Conservation (phyloP, 768 basidiomycete species). For the Tricholoma furcatifolium region DNA sequence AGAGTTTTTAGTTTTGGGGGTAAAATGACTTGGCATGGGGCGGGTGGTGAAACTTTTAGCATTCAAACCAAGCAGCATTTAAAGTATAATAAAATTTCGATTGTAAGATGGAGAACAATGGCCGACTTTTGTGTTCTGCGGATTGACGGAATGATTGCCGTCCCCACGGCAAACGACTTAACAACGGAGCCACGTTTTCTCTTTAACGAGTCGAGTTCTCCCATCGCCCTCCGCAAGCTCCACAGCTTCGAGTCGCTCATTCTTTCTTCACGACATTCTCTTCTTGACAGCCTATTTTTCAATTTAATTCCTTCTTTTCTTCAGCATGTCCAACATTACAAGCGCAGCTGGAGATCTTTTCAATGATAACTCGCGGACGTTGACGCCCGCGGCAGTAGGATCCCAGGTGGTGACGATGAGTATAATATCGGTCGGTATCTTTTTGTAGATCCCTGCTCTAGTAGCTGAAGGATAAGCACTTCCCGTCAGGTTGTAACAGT, state of each 20-base stretch:
- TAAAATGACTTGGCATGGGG: no score
- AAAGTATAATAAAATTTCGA: background rate
- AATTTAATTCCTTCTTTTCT: conserved; percentile 4
- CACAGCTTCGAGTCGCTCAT: conserved; percentile 11
- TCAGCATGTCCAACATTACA: conserved; percentile 32
- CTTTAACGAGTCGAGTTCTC: background rate
- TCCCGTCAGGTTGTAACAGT: conserved; percentile 57
- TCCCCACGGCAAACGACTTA: conserved; percentile 6
- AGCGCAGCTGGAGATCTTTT: conserved; percentile 39
- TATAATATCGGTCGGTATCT: conserved; percentile 60
- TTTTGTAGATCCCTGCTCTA: background rate
- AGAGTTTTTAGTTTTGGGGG: no score
- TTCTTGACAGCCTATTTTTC: conserved; percentile 11
- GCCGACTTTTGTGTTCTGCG: background rate
- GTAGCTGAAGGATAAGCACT: conserved; percentile 4
- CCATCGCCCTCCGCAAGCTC: conserved; percentile 5
- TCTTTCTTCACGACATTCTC: conserved; percentile 12
- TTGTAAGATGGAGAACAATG: conserved; percentile 12
- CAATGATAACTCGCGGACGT: conserved; percentile 53
- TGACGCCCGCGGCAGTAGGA: conserved; percentile 78
- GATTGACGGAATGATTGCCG: conserved; percentile 8
- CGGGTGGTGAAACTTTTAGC: no score
- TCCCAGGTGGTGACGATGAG: conserved; percentile 78
- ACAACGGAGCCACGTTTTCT: conserved; percentile 11
- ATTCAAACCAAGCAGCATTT: no score